Percentiles rank a stretch among this genome's conserved stretches.
These are phyloP conservation scores for Phialophora expanda DNA, from an alignment of 2,329 filamentous ascomycete species.

Conservation along the genomic window DNA sequence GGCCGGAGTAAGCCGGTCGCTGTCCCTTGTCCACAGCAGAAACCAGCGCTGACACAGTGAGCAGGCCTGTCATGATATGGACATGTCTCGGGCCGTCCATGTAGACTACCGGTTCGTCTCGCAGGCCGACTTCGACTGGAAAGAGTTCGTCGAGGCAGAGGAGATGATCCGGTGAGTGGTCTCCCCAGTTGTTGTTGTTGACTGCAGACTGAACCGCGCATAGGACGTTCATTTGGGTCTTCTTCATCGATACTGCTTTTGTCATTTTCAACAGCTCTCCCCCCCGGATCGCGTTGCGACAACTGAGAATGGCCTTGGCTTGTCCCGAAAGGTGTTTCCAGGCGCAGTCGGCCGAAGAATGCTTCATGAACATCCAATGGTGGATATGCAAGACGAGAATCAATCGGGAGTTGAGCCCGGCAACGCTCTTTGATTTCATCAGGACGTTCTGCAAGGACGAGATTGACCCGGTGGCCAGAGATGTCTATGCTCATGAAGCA, in stretches of 20 bases:
- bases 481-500: slow-evolving; percentile 34
- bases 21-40: not conserved
- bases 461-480: slow-evolving; percentile 27
- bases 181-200: not conserved
- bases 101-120: slow-evolving; percentile 13
- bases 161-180: slow-evolving; percentile 40
- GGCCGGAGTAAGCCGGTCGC: slow-evolving; percentile 22
- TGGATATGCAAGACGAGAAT: slow-evolving; percentile 35
- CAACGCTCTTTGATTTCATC: slow-evolving; percentile 36
- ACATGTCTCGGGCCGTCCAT: slow-evolving; percentile 31
- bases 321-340: slow-evolving; percentile 43
- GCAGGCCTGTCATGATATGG: slow-evolving; percentile 35
- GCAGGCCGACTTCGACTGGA: slow-evolving; percentile 20
- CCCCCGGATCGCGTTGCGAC: slow-evolving; percentile 41
- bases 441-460: slow-evolving; percentile 36
- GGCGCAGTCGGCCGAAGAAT: slow-evolving; percentile 38
- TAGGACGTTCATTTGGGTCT: slow-evolving; percentile 41
- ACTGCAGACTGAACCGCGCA: not conserved
- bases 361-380: slow-evolving; percentile 29
- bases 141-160: slow-evolving; percentile 37
- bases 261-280: slow-evolving; percentile 43
- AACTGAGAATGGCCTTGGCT: slow-evolving; percentile 41
- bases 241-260: slow-evolving; percentile 42
- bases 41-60: slow-evolving; percentile 8
- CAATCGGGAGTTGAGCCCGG: slow-evolving; percentile 33